Percentiles rank a stretch among this genome's conserved stretches.
Evolutionary conservation across 306 rosid genomes (phyloP).

Genomic region (Castanea mollissima): DNA sequence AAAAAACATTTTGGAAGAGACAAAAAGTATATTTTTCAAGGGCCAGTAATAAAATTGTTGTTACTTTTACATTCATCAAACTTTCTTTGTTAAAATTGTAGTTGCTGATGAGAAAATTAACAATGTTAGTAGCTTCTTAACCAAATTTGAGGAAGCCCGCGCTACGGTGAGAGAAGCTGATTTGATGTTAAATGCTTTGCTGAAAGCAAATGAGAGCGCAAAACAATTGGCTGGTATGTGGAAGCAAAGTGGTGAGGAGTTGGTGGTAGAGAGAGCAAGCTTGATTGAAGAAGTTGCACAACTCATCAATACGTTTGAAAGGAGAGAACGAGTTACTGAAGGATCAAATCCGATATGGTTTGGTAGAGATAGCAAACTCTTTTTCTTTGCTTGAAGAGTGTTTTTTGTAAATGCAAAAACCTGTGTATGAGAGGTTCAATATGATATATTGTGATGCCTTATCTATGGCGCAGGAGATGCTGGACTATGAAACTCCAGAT

Average conservation of each 20-base stretch:
- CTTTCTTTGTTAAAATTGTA: conserved; percentile 23
- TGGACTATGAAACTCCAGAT: conserved; percentile 37
- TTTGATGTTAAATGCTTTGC: conserved; percentile 70
- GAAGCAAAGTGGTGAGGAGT: conserved; percentile 61
- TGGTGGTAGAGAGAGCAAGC: conserved; percentile 57
- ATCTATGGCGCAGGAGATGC: conserved; percentile 47
- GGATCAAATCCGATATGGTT: conserved; percentile 46
- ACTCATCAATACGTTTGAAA: conserved; percentile 43
- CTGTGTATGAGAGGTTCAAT: conserved; percentile 50
- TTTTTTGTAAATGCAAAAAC: conserved; percentile 59
- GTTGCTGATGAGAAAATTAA: conserved; percentile 27
- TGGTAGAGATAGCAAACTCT: conserved; percentile 54
- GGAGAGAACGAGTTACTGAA: conserved; percentile 56
- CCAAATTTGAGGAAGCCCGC: conserved; percentile 70
- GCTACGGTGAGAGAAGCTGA: conserved; percentile 76
- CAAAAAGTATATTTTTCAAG: neutral
- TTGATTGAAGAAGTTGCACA: conserved; percentile 55
- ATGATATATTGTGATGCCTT: conserved; percentile 44
- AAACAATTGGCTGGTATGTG: conserved; percentile 55
- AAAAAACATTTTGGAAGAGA: conserved; percentile 4
- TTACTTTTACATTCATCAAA: conserved; percentile 1
- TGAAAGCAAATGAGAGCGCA: conserved; percentile 73
- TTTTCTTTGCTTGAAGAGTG: conserved; percentile 55
- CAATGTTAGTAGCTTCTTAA: conserved; percentile 43
- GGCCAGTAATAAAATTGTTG: neutral